phyloP scores from a whole-genome alignment of 2,329 filamentous ascomycete genomes.

The Fusarium caatingaense region DNA sequence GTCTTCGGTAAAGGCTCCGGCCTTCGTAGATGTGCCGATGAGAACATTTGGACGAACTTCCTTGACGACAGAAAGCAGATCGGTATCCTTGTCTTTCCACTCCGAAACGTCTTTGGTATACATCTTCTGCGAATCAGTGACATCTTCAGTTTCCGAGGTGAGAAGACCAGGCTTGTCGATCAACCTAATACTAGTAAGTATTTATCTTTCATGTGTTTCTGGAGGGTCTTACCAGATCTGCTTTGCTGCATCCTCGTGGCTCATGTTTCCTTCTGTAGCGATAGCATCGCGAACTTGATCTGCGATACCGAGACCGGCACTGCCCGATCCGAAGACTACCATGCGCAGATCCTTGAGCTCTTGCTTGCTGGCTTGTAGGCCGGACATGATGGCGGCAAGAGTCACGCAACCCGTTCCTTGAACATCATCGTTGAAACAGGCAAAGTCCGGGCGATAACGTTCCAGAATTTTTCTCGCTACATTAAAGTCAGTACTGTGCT shows the following conservation, averaged over 20 bases:
- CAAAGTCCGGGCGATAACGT: constrained; percentile 75
- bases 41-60: constrained; percentile 82
- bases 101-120: constrained; percentile 74
- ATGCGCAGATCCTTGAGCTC: constrained; percentile 76
- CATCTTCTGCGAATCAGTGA: constrained; percentile 71
- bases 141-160: constrained; percentile 68
- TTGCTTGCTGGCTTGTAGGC: constrained; percentile 73
- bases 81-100: constrained; percentile 69
- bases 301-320: constrained; percentile 86
- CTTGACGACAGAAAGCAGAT: constrained; percentile 74
- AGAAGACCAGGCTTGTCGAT: constrained; percentile 86
- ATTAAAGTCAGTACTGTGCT: not conserved
- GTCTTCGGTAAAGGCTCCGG: constrained; percentile 79
- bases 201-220: too few species aligned
- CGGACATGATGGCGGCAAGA: constrained; percentile 83
- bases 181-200: constrained; percentile 63
- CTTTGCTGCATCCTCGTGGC: constrained; percentile 77
- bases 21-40: constrained; percentile 84
- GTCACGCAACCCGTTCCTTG: constrained; percentile 92
- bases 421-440: constrained; percentile 93
- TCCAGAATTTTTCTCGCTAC: constrained; percentile 79
- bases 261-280: constrained; percentile 71
- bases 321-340: constrained; percentile 83
- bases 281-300: constrained; percentile 87
- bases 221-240: constrained; percentile 75